Evolutionary conservation across 108 stramenopile species (phyloP), one percentile per base, ranked within the genome.

Genomic region (Epithemia pelagica): DNA sequence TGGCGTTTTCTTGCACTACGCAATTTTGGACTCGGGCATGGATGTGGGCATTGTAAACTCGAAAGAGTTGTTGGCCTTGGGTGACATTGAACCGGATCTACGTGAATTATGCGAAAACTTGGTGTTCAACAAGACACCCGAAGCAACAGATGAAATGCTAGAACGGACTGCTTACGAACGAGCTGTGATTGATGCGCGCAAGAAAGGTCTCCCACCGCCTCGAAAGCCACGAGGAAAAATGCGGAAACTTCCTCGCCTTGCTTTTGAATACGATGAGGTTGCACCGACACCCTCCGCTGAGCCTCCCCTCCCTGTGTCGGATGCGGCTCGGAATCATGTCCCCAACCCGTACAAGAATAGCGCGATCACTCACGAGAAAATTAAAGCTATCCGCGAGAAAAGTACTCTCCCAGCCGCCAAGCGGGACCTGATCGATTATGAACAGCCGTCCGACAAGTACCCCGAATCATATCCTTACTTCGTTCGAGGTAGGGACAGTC

Each of bases 11-110:
- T 77, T 98, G 32, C 89, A 94, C 59, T 81, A 96, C 66, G 94
- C 92, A 22, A 90, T 90, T 53, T 29, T 85, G 62, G 76, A 95
- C 59, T 86, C 93, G 27, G 97, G 97, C 37, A 98, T 98, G 97
- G 97, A 98, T 78, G 91, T 98, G 59, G 97, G 97, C 65, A 98
- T 98, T 72, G 97, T 98, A 26, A 98, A 98, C 76, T 87, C 96
- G 18, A 80, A 94, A 23, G 92, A 96, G 76, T 79, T 98, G 81
- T 57, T 95, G 24, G 67, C 76, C 3, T 58, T 91, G 52, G 71
- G 81, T 56, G 90, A 96, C 63, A 73, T 98, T n/a, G 90, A 93
- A 54, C 67, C 74, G 5, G 89, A 91, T 31, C 70, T 98, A 22
- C 80, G 69, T 32, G 33, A 71, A 51, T 68, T 88, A 20, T 91